A percentile compares a stretch with the other conserved stretches of the same genome.
Evolutionary conservation across 2,329 filamentous ascomycete genomes (phyloP).

Genomic region (Elsinoe australis): DNA sequence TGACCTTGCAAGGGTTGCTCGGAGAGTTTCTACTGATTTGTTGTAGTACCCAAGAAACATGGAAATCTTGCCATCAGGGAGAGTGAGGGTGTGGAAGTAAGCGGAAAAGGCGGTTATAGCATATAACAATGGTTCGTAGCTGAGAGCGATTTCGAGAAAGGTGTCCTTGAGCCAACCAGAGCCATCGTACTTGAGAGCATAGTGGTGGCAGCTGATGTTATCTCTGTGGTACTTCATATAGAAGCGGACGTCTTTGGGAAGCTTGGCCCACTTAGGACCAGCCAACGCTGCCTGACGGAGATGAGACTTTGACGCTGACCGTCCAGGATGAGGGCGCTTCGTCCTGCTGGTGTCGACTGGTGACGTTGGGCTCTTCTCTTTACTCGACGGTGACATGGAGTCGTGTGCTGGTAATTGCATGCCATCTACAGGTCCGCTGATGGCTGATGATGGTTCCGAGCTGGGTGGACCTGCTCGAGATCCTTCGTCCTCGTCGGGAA

Average conservation of each 20-base stretch:
- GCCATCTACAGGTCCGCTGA: neutral
- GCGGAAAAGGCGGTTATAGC: conserved; percentile 82
- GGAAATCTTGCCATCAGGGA: conserved; percentile 64
- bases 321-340: conserved; percentile 16
- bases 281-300: conserved; percentile 16
- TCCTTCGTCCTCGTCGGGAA: conserved; percentile 41
- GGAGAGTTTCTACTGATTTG: conserved; percentile 69
- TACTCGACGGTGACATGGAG: conserved; percentile 22
- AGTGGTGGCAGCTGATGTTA: conserved; percentile 74
- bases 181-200: conserved; percentile 64
- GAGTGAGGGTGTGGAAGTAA: conserved; percentile 70
- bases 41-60: conserved; percentile 88
- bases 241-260: conserved; percentile 58
- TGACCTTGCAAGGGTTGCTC: conserved; percentile 61
- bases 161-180: conserved; percentile 65
- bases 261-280: conserved; percentile 25
- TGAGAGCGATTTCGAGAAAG: conserved; percentile 63
- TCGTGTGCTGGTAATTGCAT: conserved; percentile 20
- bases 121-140: conserved; percentile 75
- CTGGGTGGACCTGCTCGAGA: conserved; percentile 23
- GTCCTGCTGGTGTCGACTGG: conserved; percentile 9
- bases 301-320: conserved; percentile 18
- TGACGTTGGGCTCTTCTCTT: conserved; percentile 21
- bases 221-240: conserved; percentile 73
- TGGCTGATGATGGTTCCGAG: conserved; percentile 20